phyloP scores from a whole-genome alignment of 495 filamentous ascomycete genomes.

The Penicillium paxilli region DNA sequence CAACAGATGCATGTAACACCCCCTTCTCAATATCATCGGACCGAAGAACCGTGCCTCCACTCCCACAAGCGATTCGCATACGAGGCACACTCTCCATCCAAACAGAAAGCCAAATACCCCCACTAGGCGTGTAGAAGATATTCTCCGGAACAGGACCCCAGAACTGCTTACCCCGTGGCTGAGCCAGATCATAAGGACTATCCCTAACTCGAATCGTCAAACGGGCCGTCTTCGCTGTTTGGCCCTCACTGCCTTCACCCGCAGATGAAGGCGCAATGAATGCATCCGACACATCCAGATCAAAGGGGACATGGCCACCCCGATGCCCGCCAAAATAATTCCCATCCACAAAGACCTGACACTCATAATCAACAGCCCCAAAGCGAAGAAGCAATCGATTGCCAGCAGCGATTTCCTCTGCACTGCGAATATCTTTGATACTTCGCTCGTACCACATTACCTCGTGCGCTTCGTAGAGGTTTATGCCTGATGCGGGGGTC shows the following conservation, averaged over 20 bases:
- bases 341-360: constrained; percentile 33
- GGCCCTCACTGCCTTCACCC: not conserved
- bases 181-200: constrained; percentile 34
- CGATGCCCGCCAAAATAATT: constrained; percentile 22
- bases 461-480: constrained; percentile 56
- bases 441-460: constrained; percentile 59
- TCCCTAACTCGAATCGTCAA: constrained; percentile 33
- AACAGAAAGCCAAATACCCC: constrained; percentile 39
- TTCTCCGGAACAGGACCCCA: constrained; percentile 39
- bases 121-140: constrained; percentile 42
- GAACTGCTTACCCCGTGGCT: constrained; percentile 42
- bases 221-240: not conserved
- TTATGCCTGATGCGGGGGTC: constrained; percentile 53
- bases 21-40: constrained; percentile 34
- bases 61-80: constrained; percentile 25
- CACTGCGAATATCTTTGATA: constrained; percentile 46
- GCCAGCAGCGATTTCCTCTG: constrained; percentile 8
- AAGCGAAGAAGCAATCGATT: constrained; percentile 34
- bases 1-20: constrained; percentile 22
- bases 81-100: constrained; percentile 39
- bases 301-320: constrained; percentile 41
- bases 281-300: constrained; percentile 32
- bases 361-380: constrained; percentile 42
- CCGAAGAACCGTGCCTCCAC: constrained; percentile 33
- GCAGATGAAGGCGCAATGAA: constrained; percentile 5